Evolutionary conservation across 2,329 filamentous ascomycete species (phyloP).

Genomic region (Eutypella sp.): DNA sequence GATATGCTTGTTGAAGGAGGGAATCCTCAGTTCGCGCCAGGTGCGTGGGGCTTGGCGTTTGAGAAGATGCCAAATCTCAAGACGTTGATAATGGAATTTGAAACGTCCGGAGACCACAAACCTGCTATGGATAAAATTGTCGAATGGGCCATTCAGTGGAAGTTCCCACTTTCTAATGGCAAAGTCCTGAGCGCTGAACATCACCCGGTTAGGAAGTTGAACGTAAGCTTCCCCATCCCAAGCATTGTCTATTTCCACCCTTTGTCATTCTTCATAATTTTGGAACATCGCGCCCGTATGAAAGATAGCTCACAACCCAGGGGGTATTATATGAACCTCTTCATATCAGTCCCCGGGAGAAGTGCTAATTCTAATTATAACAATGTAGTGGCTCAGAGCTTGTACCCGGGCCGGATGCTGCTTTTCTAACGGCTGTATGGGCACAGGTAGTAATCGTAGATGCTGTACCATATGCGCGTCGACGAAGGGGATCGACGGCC

Average conservation of each 20-base stretch:
- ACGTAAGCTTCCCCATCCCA: background rate
- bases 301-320: too few species aligned
- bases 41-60: constrained; percentile 16
- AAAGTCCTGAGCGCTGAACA: constrained; percentile 12
- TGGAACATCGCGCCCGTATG: too few species aligned
- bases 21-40: constrained; percentile 5
- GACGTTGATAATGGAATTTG: constrained; percentile 19
- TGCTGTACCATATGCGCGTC: constrained; percentile 5
- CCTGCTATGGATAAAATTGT: constrained; percentile 14
- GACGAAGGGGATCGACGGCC: constrained; percentile 1
- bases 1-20: constrained; percentile 10
- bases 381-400: too few species aligned
- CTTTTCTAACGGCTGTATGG: too few species aligned
- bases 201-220: constrained; percentile 12
- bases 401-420: too few species aligned
- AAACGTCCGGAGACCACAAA: constrained; percentile 14
- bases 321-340: too few species aligned
- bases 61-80: constrained; percentile 13
- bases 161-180: constrained; percentile 12
- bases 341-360: too few species aligned
- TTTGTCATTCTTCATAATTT: too few species aligned
- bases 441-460: too few species aligned
- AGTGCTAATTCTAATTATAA: too few species aligned
- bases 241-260: constrained; percentile 6
- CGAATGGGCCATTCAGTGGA: constrained; percentile 17